Percentiles rank a stretch among this genome's conserved stretches.
Evolutionary conservation across 2,329 filamentous ascomycete species (phyloP).

Genomic region (Ophidiomyces ophidiicola): DNA sequence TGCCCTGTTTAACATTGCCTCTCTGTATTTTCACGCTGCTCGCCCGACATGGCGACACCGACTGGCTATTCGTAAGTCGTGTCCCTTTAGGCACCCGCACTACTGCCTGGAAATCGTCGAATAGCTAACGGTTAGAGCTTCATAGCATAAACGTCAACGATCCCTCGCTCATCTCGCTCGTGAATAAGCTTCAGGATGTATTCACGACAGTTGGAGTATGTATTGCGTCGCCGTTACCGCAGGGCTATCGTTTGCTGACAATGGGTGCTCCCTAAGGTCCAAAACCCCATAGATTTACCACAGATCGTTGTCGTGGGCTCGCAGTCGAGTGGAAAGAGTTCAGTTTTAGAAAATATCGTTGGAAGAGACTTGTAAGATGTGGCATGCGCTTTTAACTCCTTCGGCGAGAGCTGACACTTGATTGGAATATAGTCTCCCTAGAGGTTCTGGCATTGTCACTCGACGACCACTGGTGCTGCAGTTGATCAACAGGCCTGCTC

Average conservation of each 20-base stretch:
- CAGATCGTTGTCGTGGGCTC: conserved; percentile 97
- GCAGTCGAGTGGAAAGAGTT: conserved; percentile 98
- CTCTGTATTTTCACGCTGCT: conserved; percentile 7
- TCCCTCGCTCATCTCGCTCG: conserved; percentile 61
- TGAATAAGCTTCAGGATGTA: conserved; percentile 99
- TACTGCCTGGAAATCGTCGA: conserved; percentile 15
- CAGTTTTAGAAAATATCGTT: conserved; percentile 96
- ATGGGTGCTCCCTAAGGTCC: conserved; percentile 51
- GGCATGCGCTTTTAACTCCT: conserved; percentile 14
- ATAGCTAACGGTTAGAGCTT: conserved; percentile 11
- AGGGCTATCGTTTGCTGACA: conserved; percentile 16
- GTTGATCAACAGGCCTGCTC: conserved; percentile 76
- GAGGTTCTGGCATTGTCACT: conserved; percentile 95
- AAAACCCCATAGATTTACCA: conserved; percentile 97
- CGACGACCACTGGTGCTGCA: conserved; percentile 91
- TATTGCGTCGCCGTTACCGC: not conserved
- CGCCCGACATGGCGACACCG: conserved; percentile 36
- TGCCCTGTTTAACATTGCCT: not conserved
- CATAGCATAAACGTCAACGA: conserved; percentile 60
- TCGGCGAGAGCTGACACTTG: conserved; percentile 19
- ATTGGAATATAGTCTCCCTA: conserved; percentile 57
- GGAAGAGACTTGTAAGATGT: conserved; percentile 86
- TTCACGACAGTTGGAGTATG: conserved; percentile 83
- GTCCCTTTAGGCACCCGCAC: not conserved
- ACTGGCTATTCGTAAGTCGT: conserved; percentile 35